These are phyloP conservation scores for Oidium heveae DNA, from an alignment of 2,329 filamentous ascomycete species.

Conservation along the genomic window DNA sequence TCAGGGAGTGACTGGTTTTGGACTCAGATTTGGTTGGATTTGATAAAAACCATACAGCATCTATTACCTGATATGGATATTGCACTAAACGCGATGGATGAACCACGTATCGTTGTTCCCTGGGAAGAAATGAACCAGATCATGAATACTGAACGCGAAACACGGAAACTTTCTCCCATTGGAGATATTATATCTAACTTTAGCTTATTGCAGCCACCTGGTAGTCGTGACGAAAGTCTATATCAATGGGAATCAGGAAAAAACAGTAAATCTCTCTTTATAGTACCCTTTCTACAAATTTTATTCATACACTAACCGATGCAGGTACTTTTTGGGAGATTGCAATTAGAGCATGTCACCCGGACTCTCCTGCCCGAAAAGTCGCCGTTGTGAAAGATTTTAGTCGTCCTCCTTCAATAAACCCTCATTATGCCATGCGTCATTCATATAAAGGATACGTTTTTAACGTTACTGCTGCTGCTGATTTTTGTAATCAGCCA, in stretches of 20 bases:
- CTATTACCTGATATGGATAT: slow-evolving; percentile 39
- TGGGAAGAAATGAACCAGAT: slow-evolving; percentile 28
- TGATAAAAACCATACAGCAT: slow-evolving; percentile 19
- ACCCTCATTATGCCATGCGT: slow-evolving; percentile 20
- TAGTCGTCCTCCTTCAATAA: slow-evolving; percentile 21
- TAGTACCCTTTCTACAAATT: neutral
- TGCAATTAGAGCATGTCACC: slow-evolving; percentile 32
- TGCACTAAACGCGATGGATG: slow-evolving; percentile 38
- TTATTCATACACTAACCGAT: slow-evolving; percentile 26
- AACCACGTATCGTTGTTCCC: slow-evolving; percentile 32
- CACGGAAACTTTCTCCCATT: slow-evolving; percentile 27
- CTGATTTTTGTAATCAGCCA: slow-evolving; percentile 22
- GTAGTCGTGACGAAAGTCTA: slow-evolving; percentile 11
- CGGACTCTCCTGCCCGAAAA: slow-evolving; percentile 32
- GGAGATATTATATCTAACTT: slow-evolving; percentile 23
- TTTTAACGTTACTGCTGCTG: slow-evolving; percentile 20
- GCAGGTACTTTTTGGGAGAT: slow-evolving; percentile 26
- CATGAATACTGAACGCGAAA: slow-evolving; percentile 21
- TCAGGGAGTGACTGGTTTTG: slow-evolving; percentile 19
- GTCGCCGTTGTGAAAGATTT: slow-evolving; percentile 20
- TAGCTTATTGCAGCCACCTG: slow-evolving; percentile 18
- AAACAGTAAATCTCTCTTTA: neutral
- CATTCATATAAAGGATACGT: slow-evolving; percentile 15
- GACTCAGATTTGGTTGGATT: slow-evolving; percentile 17
- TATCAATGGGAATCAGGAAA: neutral